A percentile compares a stretch with the other conserved stretches of the same genome.
phyloP scores from a whole-genome alignment of 2,329 filamentous ascomycete genomes.

The Neonectria magnoliae region DNA sequence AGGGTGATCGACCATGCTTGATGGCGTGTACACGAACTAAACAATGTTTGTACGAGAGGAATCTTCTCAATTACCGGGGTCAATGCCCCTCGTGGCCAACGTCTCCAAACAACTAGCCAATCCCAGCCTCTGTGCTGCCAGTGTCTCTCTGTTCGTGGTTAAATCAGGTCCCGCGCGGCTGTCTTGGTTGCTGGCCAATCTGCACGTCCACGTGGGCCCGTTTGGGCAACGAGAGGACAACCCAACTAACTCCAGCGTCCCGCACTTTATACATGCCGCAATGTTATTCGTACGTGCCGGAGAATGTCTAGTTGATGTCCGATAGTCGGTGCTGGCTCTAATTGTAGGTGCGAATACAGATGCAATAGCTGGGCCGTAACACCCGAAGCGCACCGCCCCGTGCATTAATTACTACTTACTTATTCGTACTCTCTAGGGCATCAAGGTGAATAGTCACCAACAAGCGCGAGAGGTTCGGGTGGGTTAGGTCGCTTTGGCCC shows the following conservation, averaged over 20 bases:
- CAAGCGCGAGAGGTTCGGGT: conserved; percentile 18
- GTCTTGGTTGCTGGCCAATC: neutral
- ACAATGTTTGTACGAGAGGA: neutral
- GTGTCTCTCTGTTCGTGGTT: neutral
- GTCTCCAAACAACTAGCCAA: neutral
- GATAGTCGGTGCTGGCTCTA: neutral
- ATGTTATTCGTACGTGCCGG: neutral
- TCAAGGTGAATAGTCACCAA: neutral
- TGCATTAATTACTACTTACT: neutral
- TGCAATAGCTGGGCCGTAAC: neutral
- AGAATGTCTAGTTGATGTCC: neutral
- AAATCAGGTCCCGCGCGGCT: neutral
- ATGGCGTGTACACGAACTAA: neutral
- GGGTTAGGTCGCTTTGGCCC: conserved; percentile 24
- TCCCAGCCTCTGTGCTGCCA: neutral
- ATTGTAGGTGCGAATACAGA: too few species aligned
- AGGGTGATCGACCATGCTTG: neutral
- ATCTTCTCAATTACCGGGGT: neutral
- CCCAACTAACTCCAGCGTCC: neutral
- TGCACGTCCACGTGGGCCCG: neutral
- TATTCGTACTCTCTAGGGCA: neutral
- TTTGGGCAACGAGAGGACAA: neutral
- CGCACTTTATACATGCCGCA: neutral
- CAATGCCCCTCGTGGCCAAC: neutral
- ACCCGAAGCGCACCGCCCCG: neutral